A percentile compares a stretch with the other conserved stretches of the same genome.
phyloP scores from a whole-genome alignment of 768 basidiomycete species.

The Lepiota venenata region DNA sequence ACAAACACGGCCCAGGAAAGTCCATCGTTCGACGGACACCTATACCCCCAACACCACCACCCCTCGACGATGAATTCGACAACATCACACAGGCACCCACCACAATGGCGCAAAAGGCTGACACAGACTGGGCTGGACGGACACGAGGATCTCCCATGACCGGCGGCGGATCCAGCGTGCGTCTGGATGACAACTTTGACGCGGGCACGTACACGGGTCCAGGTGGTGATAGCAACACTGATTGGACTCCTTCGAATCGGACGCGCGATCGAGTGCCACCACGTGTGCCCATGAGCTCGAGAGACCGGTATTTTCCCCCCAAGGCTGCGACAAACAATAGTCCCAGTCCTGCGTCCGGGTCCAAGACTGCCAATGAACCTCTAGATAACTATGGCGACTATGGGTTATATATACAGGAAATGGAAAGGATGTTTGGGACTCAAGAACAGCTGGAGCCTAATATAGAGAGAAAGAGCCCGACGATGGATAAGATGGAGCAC shows the following conservation, averaged over 20 bases:
- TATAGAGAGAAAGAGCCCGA: slow-evolving; percentile 3
- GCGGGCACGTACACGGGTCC: slow-evolving; percentile 23
- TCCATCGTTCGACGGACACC: slow-evolving; percentile 33
- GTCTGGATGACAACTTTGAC: slow-evolving; percentile 38
- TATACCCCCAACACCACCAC: slow-evolving; percentile 34
- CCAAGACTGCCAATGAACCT: slow-evolving; percentile 17
- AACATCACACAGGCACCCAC: slow-evolving; percentile 25
- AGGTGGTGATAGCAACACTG: slow-evolving; percentile 10
- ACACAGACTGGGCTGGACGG: slow-evolving; percentile 19
- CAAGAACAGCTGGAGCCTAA: slow-evolving; percentile 7
- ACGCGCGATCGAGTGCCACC: slow-evolving; percentile 5
- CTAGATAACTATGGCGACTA: slow-evolving; percentile 32
- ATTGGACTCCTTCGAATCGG: slow-evolving; percentile 6
- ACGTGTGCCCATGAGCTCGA: background rate
- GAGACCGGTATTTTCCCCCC: slow-evolving; percentile 7
- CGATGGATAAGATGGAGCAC: background rate
- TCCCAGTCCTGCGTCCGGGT: slow-evolving; percentile 5
- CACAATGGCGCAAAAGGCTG: slow-evolving; percentile 23
- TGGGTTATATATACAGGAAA: slow-evolving; percentile 27
- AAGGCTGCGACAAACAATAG: slow-evolving; percentile 16
- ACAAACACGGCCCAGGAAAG: slow-evolving; percentile 32
- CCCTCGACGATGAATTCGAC: slow-evolving; percentile 38
- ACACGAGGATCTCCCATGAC: slow-evolving; percentile 15
- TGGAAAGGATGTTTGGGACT: slow-evolving; percentile 26
- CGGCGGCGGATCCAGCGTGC: slow-evolving; percentile 21